These are phyloP conservation scores for Hypoxylon sp. DNA, from an alignment of 2,329 filamentous ascomycete genomes.

Conservation along the genomic window DNA sequence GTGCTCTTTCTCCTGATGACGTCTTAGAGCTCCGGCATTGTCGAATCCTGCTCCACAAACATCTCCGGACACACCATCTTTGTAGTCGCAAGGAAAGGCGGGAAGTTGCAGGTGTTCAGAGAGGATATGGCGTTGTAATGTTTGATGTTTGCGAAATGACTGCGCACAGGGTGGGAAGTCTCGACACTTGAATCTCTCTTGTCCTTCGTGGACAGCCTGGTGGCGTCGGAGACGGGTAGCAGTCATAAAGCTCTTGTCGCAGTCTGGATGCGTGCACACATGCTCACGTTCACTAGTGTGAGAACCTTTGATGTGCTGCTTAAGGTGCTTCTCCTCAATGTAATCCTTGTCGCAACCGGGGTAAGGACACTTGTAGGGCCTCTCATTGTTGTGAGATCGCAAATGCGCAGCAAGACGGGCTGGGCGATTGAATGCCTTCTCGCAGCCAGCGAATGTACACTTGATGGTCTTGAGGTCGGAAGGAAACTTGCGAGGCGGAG, in stretches of 20 bases:
- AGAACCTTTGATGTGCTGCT: slow-evolving; percentile 85
- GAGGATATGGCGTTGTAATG: slow-evolving; percentile 85
- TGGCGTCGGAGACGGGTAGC: slow-evolving; percentile 84
- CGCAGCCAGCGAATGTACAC: slow-evolving; percentile 81
- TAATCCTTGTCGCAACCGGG: slow-evolving; percentile 85
- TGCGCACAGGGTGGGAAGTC: slow-evolving; percentile 79
- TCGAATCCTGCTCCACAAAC: slow-evolving; percentile 80
- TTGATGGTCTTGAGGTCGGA: slow-evolving; percentile 82
- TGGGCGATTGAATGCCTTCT: slow-evolving; percentile 89
- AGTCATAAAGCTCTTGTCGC: slow-evolving; percentile 86
- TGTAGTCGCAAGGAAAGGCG: slow-evolving; percentile 78
- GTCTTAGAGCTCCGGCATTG: slow-evolving; percentile 77
- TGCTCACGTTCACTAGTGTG: slow-evolving; percentile 81
- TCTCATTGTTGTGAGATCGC: slow-evolving; percentile 87
- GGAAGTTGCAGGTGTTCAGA: slow-evolving; percentile 80
- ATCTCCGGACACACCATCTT: slow-evolving; percentile 41
- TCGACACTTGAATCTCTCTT: slow-evolving; percentile 81
- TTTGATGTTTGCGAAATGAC: slow-evolving; percentile 89
- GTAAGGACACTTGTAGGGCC: slow-evolving; percentile 81
- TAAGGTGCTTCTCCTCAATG: slow-evolving; percentile 87
- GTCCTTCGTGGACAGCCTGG: slow-evolving; percentile 81
- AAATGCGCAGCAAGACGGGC: slow-evolving; percentile 84
- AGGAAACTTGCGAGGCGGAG: slow-evolving; percentile 70
- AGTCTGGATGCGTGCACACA: slow-evolving; percentile 78
- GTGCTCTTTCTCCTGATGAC: slow-evolving; percentile 80